phyloP scores from a whole-genome alignment of 208 protist genomes.

The Plasmodiophora brassicae region DNA sequence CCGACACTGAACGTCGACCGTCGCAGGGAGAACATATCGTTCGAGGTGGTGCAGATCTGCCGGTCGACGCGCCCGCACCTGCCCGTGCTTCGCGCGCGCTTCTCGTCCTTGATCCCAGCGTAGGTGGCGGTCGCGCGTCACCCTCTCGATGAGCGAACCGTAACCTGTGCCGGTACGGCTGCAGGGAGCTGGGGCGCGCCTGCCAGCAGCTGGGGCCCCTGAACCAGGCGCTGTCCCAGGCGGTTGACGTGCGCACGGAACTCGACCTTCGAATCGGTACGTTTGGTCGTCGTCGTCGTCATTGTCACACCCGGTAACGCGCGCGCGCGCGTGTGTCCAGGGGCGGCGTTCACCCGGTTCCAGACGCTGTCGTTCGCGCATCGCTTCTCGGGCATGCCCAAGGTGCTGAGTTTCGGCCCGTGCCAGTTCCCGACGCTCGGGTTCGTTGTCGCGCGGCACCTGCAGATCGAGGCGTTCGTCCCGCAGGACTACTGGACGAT shows the following conservation, averaged over 20 bases:
- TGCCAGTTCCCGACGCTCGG: conserved; percentile 92
- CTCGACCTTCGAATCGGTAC: conserved; percentile 75
- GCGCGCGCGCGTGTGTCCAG: conserved; percentile 42
- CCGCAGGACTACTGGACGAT: conserved; percentile 70
- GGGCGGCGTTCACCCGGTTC: conserved; percentile 80
- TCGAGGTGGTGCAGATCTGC: conserved; percentile 73
- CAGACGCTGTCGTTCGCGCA: conserved; percentile 63
- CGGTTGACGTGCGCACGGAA: conserved; percentile 77
- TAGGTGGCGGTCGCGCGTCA: conserved; percentile 40
- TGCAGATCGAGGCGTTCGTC: conserved; percentile 62
- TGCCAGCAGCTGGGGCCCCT: background rate
- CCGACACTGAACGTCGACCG: too few relatives aligned
- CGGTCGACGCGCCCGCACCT: conserved; percentile 40
- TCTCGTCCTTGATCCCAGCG: conserved; percentile 70
- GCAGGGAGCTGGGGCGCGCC: conserved; percentile 14
- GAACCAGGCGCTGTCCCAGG: conserved; percentile 42
- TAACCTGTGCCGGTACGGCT: too few relatives aligned
- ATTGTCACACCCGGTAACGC: too few relatives aligned
- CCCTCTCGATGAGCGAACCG: conserved; percentile 46
- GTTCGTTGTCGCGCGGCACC: conserved; percentile 81
- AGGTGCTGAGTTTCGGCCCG: conserved; percentile 62
- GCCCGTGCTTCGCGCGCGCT: conserved; percentile 63
- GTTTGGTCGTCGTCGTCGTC: background rate
- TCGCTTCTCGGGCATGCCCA: conserved; percentile 14
- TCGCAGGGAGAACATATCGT: conserved; percentile 77